Percentiles rank a stretch among this genome's conserved stretches.
These are phyloP conservation scores for Gloeophyllum trabeum DNA, from an alignment of 768 basidiomycete genomes.

Conservation along the genomic window DNA sequence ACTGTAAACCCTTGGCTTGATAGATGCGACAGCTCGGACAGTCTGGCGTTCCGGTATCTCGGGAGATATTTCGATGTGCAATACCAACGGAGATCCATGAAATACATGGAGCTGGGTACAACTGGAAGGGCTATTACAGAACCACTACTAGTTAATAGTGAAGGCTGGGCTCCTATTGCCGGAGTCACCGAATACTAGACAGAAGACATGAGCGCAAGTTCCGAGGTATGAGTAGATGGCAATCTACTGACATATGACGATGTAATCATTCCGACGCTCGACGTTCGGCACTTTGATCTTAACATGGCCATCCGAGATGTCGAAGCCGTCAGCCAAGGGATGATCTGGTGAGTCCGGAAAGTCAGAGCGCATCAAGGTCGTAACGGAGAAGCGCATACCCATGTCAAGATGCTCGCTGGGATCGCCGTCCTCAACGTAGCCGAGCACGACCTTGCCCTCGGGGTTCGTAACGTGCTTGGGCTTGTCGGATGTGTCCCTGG, in stretches of 20 bases:
- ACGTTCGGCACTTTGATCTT: slow-evolving; percentile 42
- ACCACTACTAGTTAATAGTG: too few species aligned
- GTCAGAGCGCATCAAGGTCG: neutral
- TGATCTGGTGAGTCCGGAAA: slow-evolving; percentile 24
- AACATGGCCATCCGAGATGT: slow-evolving; percentile 36
- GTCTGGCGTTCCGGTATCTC: too few species aligned
- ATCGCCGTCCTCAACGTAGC: slow-evolving; percentile 27
- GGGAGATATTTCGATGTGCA: too few species aligned
- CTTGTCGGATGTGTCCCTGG: slow-evolving; percentile 32
- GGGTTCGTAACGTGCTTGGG: slow-evolving; percentile 25
- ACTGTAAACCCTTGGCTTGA: too few species aligned
- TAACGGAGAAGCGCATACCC: slow-evolving; percentile 20
- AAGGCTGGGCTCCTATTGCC: slow-evolving; percentile 52
- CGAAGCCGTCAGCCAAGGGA: slow-evolving; percentile 47
- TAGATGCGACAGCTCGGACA: too few species aligned
- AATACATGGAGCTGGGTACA: too few species aligned
- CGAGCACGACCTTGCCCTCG: slow-evolving; percentile 39
- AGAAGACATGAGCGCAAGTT: slow-evolving; percentile 3
- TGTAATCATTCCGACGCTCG: slow-evolving; percentile 32
- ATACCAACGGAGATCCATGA: too few species aligned
- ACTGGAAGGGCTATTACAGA: too few species aligned
- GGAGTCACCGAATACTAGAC: slow-evolving; percentile 54
- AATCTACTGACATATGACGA: slow-evolving; percentile 43
- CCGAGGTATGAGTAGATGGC: neutral
- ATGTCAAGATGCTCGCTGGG: slow-evolving; percentile 42